phyloP scores from a whole-genome alignment of 805 yeast species.

The Zygosaccharomyces bailii region DNA sequence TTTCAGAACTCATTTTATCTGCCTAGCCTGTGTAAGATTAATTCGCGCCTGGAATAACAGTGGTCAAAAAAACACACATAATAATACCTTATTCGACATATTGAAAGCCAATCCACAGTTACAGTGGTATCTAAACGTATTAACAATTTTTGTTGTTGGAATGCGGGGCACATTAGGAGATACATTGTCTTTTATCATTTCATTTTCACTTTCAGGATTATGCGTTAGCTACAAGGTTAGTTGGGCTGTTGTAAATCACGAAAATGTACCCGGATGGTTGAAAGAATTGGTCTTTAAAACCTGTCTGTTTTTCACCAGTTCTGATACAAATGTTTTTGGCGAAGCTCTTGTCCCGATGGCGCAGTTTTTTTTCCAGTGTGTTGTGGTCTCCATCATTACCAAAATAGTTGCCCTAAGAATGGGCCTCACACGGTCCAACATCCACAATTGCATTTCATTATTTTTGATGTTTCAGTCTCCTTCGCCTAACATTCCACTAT shows the following conservation, averaged over 20 bases:
- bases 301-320: conserved; percentile 12
- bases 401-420: conserved; percentile 30
- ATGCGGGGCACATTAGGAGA: conserved; percentile 22
- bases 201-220: conserved; percentile 45
- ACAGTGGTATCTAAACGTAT: conserved; percentile 48
- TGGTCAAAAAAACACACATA: conserved; percentile 74
- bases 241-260: conserved; percentile 54
- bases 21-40: conserved; percentile 45
- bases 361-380: conserved; percentile 34
- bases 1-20: conserved; percentile 14
- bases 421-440: conserved; percentile 6
- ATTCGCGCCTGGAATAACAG: conserved; percentile 83
- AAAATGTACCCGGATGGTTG: conserved; percentile 44
- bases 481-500: conserved; percentile 47
- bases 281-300: conserved; percentile 21
- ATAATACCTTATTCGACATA: conserved; percentile 45
- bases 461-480: conserved; percentile 50
- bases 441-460: conserved; percentile 34
- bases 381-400: conserved; percentile 33
- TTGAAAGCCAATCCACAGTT: conserved; percentile 36
- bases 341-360: conserved; percentile 37
- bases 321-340: conserved; percentile 25
- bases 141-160: conserved; percentile 38
- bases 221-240: conserved; percentile 53
- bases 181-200: conserved; percentile 42